Evolutionary conservation across 371 early-diverging fungal species (phyloP), one percentile per base, ranked within the genome.

Genomic region (Sporodiniella umbellata): DNA sequence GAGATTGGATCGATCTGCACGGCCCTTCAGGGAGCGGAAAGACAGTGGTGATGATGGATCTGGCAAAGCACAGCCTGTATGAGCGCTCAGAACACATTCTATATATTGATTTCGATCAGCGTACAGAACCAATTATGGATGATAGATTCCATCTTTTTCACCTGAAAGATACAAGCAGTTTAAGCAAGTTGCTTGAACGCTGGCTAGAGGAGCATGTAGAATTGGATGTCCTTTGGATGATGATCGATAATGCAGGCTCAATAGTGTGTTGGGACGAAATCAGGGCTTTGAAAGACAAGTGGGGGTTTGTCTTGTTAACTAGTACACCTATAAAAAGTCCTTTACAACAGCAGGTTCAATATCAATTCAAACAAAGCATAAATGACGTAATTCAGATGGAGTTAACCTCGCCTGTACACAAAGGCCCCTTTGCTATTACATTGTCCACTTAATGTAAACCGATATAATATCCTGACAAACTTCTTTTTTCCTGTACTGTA

Each of bases 1-100:
- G 58, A 21, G 58, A 65, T 12, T 43, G 48, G 12, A 37, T 65
- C 6, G 61, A 57, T 15, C 24, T 65, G 14, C 31, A 33, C 11
- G 66, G 66, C 30, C 37, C 45, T 8, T 60, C 66, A 23, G 66
- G 61, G 14, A 46, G 58, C 22, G 66, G 61, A 18, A 60, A 60
- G 31, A 33, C 61, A 4, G 47, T 49, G 49, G 35, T 51, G 12
- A 45, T 64, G 40, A 45, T 24, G 15, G 19, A 54, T 26, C 11
- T 65, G 21, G 49, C 42, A 17, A 30, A 54, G 18, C 49, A 54
- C 21, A 48, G 48, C 8, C 28, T 60, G 12, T 17, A 12, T 33
- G 52, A 25, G 33, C 23, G 48, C n/a, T 26, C 38, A 14, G 0
- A 31, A 10, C 55, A 48, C 15, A 53, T 62, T 22, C 12, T 67